phyloP scores from a whole-genome alignment of 1,284 basidiomycete genomes.

The Exobasidium rhododendri region DNA sequence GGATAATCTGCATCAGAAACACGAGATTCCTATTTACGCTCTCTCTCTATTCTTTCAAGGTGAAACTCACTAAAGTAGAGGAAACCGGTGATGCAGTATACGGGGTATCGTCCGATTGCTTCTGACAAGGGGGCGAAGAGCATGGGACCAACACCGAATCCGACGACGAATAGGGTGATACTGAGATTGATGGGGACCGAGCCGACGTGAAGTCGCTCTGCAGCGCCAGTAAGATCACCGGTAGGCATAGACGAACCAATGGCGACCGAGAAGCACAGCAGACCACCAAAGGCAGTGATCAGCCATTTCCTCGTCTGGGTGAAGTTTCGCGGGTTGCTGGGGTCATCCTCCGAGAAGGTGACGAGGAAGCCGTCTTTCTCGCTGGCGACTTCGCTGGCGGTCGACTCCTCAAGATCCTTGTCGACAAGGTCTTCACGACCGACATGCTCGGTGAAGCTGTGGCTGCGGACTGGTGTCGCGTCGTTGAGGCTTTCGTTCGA shows the following conservation, averaged over 20 bases:
- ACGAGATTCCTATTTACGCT: too few relatives aligned
- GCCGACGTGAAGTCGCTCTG: background rate
- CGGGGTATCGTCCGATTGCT: background rate
- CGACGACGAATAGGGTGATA: conserved; percentile 4
- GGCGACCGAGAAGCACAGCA: conserved; percentile 13
- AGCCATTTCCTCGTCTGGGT: conserved; percentile 8
- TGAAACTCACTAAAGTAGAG: conserved; percentile 9
- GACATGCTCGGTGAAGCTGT: too few relatives aligned
- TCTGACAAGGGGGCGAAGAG: conserved; percentile 4
- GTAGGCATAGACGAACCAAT: conserved; percentile 14
- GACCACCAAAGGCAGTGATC: conserved; percentile 9
- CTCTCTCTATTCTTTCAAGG: too few relatives aligned
- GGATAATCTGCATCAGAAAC: too few relatives aligned
- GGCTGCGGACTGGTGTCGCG: too few relatives aligned
- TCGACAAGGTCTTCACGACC: too few relatives aligned
- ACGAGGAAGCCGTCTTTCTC: conserved; percentile 8
- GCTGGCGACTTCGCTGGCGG: too few relatives aligned
- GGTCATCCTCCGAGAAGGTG: background rate
- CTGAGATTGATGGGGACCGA: conserved; percentile 1
- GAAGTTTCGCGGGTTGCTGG: conserved; percentile 9
- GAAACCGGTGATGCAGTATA: background rate
- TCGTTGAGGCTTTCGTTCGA: too few relatives aligned
- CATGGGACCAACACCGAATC: conserved; percentile 6
- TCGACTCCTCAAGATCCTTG: too few relatives aligned
- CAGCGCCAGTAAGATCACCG: conserved; percentile 4